Evolutionary conservation across 176 grass and related monocot genomes (phyloP).

Genomic region (Triticum turgidum): DNA sequence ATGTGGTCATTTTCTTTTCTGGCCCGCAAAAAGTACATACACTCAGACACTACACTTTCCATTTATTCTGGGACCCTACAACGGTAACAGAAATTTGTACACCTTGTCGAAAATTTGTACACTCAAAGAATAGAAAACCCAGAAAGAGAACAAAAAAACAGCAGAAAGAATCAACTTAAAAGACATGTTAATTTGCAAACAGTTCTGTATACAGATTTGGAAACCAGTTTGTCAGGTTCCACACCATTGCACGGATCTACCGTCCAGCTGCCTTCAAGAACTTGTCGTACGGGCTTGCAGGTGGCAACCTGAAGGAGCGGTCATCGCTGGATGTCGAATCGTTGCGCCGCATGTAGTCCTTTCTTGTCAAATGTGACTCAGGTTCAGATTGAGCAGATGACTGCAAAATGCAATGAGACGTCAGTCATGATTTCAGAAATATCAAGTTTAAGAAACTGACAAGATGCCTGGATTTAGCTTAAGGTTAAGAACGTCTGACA

Average conservation of each 20-base stretch:
- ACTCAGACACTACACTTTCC: neutral
- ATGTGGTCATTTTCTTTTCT: slow-evolving; percentile 3
- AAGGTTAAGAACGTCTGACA: neutral
- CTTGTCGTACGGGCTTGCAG: slow-evolving; percentile 91
- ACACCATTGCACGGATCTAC: slow-evolving; percentile 24
- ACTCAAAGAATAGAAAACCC: slow-evolving; percentile 14
- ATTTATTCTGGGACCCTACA: slow-evolving; percentile 18
- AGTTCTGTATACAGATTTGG: slow-evolving; percentile 21
- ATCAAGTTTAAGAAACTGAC: neutral
- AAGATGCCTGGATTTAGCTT: neutral
- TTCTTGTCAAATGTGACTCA: slow-evolving; percentile 37
- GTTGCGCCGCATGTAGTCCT: slow-evolving; percentile 41
- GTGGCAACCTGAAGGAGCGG: slow-evolving; percentile 77
- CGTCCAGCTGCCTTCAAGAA: slow-evolving; percentile 94
- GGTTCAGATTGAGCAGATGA: slow-evolving; percentile 33
- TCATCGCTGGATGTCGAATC: slow-evolving; percentile 70
- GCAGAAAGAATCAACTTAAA: neutral
- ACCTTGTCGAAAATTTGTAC: slow-evolving; percentile 39
- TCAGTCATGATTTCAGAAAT: neutral
- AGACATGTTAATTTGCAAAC: neutral
- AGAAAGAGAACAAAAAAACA: neutral
- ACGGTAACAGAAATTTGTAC: slow-evolving; percentile 38
- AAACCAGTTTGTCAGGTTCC: neutral
- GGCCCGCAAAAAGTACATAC: neutral
- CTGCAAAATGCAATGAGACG: slow-evolving; percentile 43